Conservation (phyloP, 2,329 filamentous ascomycete genomes). For the Hirsutella rhossiliensis region DNA sequence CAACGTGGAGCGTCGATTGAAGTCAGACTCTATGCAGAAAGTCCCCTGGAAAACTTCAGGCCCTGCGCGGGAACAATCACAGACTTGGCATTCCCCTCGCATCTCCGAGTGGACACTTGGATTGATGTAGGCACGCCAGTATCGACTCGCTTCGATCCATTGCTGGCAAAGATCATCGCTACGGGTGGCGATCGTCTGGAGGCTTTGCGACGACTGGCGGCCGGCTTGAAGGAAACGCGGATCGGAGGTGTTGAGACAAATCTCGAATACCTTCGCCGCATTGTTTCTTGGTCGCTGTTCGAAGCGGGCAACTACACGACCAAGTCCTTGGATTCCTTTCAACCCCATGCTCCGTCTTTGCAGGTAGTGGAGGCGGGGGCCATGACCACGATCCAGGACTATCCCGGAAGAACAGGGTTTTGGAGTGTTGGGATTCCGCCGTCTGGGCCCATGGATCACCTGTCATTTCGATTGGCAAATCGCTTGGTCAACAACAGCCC, state of each 20-base stretch:
- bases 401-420: slow-evolving; percentile 23
- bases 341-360: slow-evolving; percentile 13
- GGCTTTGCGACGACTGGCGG: slow-evolving; percentile 49
- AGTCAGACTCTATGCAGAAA: slow-evolving; percentile 30
- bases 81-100: slow-evolving; percentile 40
- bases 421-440: slow-evolving; percentile 27
- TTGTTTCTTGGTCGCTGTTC: slow-evolving; percentile 16
- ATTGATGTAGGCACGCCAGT: slow-evolving; percentile 57
- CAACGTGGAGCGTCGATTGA: slow-evolving; percentile 23
- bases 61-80: slow-evolving; percentile 48
- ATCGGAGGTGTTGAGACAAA: slow-evolving; percentile 22
- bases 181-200: slow-evolving; percentile 45
- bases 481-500: slow-evolving; percentile 18
- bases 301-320: slow-evolving; percentile 17
- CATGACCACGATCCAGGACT: slow-evolving; percentile 27
- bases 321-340: slow-evolving; percentile 19
- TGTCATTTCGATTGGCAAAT: slow-evolving; percentile 22
- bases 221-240: slow-evolving; percentile 40
- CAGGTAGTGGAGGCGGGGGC: slow-evolving; percentile 23
- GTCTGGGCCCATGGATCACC: slow-evolving; percentile 28
- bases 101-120: slow-evolving; percentile 51
- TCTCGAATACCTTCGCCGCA: slow-evolving; percentile 18
- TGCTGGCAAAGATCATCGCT: slow-evolving; percentile 66
- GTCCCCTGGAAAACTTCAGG: slow-evolving; percentile 43
- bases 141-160: slow-evolving; percentile 63